phyloP scores from a whole-genome alignment of 495 filamentous ascomycete species.

The Hypoxylon fragiforme region DNA sequence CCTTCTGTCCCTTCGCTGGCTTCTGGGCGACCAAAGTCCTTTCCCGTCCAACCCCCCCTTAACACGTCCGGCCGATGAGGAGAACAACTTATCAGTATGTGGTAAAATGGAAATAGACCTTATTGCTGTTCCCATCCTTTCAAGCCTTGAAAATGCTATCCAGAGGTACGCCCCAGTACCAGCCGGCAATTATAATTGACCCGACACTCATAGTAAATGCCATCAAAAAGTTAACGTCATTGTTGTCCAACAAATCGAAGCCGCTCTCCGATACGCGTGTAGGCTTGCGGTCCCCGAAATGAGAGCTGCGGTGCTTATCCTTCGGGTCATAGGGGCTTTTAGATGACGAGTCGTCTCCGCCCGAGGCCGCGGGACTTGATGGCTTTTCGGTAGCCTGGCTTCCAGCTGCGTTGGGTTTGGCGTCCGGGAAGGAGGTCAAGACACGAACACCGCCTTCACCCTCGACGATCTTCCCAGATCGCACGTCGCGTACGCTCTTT shows the following conservation, averaged over 20 bases:
- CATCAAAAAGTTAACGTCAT: slow-evolving; percentile 91
- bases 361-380: slow-evolving; percentile 18
- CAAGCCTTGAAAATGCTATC: slow-evolving; percentile 40
- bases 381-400: slow-evolving; percentile 41
- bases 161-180: slow-evolving; percentile 55
- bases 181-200: slow-evolving; percentile 67
- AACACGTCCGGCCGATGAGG: no score
- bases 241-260: slow-evolving; percentile 83
- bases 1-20: no score
- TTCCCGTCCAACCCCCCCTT: no score
- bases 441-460: slow-evolving; percentile 83
- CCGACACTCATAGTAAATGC: slow-evolving; percentile 76
- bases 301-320: slow-evolving; percentile 48
- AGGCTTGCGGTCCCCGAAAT: slow-evolving; percentile 60
- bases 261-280: slow-evolving; percentile 75
- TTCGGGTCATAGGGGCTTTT: slow-evolving; percentile 45
- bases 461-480: slow-evolving; percentile 85
- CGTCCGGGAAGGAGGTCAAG: slow-evolving; percentile 44
- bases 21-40: no score
- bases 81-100: no score
- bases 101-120: no score
- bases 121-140: no score
- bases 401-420: slow-evolving; percentile 30
- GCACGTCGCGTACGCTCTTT: slow-evolving; percentile 80
- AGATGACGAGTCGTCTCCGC: slow-evolving; percentile 27